Base-by-base conservation (phyloP, 2,329 filamentous ascomycete genomes). In the Penicillium freii region DNA sequence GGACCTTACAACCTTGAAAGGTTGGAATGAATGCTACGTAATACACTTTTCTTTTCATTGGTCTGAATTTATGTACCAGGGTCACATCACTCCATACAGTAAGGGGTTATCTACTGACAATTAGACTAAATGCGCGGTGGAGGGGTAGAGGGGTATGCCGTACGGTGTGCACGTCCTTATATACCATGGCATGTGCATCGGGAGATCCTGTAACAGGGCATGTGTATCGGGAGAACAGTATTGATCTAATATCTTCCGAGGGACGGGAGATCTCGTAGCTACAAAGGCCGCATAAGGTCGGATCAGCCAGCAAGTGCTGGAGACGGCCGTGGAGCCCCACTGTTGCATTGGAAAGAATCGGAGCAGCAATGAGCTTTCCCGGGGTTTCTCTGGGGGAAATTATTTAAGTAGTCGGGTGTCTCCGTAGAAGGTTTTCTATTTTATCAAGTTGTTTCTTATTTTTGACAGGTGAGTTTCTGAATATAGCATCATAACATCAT, bases 221-320 rank as follows among this genome's bases (percentile, higher is more conserved):
- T 33, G 13, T 36, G 51, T 25, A 39, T 54, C 40, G 44, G 38
- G 33, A 51, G 23, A 38, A 51, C 15, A 2, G 40, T 48, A 64
- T 63, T 53, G 55, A 62, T 64, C 58, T 34, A 34, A 44, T 62
- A 44, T 62, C 61, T 68, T 63, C 72, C 73, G 73, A 74, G 67
- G 67, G 54, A 66, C 73, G 72, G 73, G 61, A 74, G 72, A 75
- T 73, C 67, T 75, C 73, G 73, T 69, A 71, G 57, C 57, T 51
- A 62, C 55, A 46, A 55, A 54, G 52, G 55, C 62, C 57, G 61
- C 61, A 66, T 61, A 63, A 58, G 67, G 64, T 66, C 61, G 63
- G 67, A 66, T 67, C 66, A 66, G 54, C 66, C 68, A 70, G 66
- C 64, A 62, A 66, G 64, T 62, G 59, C 57, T 62, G 62, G 63